These are phyloP conservation scores for Globisporangium irregulare DNA, from an alignment of 352 stramenopile species.

Conservation along the genomic window DNA sequence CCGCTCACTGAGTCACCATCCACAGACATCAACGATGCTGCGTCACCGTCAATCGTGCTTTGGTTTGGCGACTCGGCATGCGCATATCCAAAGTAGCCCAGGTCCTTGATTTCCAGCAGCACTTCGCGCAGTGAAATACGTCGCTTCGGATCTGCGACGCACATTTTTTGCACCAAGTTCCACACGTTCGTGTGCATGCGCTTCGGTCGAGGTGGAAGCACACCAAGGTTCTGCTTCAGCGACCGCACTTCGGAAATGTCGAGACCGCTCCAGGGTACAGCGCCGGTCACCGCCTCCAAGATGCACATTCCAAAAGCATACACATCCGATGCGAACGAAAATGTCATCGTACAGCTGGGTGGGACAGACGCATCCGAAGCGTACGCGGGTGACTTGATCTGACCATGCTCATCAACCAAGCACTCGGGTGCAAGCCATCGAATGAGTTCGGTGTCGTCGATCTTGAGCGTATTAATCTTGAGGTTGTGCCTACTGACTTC, in stretches of 20 bases:
- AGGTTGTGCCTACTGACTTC: slow-evolving; percentile 38
- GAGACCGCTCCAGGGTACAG: slow-evolving; percentile 45
- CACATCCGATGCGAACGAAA: slow-evolving; percentile 50
- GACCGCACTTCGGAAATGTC: slow-evolving; percentile 45
- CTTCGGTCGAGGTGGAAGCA: slow-evolving; percentile 50
- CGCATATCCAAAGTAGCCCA: slow-evolving; percentile 38
- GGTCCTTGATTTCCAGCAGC: slow-evolving; percentile 38
- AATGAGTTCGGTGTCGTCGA: slow-evolving; percentile 47
- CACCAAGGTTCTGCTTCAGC: slow-evolving; percentile 48
- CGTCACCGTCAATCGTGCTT: slow-evolving; percentile 13
- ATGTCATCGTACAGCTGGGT: slow-evolving; percentile 17
- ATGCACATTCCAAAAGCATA: slow-evolving; percentile 83
- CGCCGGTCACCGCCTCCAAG: slow-evolving; percentile 53
- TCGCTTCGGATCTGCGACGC: slow-evolving; percentile 37
- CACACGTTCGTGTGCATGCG: slow-evolving; percentile 41
- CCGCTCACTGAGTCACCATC: background rate
- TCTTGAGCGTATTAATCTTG: slow-evolving; percentile 29
- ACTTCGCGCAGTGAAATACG: slow-evolving; percentile 50
- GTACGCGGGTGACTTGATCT: slow-evolving; percentile 26
- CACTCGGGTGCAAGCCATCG: slow-evolving; percentile 72
- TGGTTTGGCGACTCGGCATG: slow-evolving; percentile 13
- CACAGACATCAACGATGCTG: background rate
- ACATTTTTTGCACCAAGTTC: slow-evolving; percentile 67
- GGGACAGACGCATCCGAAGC: slow-evolving; percentile 18
- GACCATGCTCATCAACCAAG: slow-evolving; percentile 32